Evolutionary conservation across 192 early-diverging fungal species (phyloP).

Genomic region (Phycomyces blakesleeanus): DNA sequence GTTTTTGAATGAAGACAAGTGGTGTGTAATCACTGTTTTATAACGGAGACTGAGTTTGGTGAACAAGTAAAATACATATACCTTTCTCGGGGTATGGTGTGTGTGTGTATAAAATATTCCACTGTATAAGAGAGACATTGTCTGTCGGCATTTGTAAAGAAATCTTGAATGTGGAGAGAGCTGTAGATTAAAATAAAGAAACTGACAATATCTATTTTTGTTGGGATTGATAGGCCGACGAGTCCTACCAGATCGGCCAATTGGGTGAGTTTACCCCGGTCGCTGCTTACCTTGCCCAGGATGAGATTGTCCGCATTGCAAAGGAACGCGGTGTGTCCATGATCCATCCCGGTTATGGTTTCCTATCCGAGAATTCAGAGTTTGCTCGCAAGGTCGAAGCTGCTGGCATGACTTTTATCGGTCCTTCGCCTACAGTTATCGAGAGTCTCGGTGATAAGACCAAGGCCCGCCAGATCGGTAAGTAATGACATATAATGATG

Average conservation of each 20-base stretch:
- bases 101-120: too few relatives aligned
- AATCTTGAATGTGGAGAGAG: not conserved
- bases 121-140: too few relatives aligned
- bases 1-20: not conserved
- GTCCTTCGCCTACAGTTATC: constrained; percentile 81
- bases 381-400: constrained; percentile 88
- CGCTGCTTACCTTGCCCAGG: constrained; percentile 92
- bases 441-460: constrained; percentile 93
- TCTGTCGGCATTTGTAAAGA: too few relatives aligned
- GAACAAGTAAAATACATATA: too few relatives aligned
- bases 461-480: constrained; percentile 81
- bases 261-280: constrained; percentile 80
- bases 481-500: too few relatives aligned
- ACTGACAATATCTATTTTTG: not conserved
- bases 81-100: too few relatives aligned
- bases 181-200: not conserved
- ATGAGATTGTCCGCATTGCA: constrained; percentile 89
- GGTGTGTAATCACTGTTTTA: too few relatives aligned
- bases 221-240: constrained; percentile 79
- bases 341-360: constrained; percentile 97
- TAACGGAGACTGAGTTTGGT: too few relatives aligned
- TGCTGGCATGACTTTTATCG: constrained; percentile 90
- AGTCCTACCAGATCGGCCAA: constrained; percentile 92
- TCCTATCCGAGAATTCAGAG: constrained; percentile 88
- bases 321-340: constrained; percentile 73